phyloP scores from a whole-genome alignment of 371 early-diverging fungal species.

The Mycotypha africana region DNA sequence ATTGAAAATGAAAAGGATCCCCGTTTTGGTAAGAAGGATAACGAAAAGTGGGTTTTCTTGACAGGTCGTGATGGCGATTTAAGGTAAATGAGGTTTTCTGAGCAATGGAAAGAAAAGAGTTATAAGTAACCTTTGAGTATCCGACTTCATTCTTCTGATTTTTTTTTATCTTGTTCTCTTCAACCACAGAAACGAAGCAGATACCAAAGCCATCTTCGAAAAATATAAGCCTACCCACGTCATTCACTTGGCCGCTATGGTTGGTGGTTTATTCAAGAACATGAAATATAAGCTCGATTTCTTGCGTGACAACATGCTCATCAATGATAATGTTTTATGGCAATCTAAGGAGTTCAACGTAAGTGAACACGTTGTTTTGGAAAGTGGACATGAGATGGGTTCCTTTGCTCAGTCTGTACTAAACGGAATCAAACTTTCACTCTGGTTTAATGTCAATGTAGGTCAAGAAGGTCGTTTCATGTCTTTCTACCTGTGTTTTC shows the following conservation, averaged over 20 bases:
- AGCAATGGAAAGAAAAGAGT: not conserved
- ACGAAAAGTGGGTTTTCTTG: slow-evolving; percentile 77
- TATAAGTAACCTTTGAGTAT: no score
- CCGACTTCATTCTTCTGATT: no score
- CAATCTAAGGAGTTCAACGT: slow-evolving; percentile 60
- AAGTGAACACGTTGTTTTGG: slow-evolving; percentile 3
- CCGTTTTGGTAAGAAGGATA: slow-evolving; percentile 55
- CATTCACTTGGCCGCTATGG: slow-evolving; percentile 83
- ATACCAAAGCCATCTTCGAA: slow-evolving; percentile 67
- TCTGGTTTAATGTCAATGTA: no score
- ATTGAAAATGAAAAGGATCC: slow-evolving; percentile 55
- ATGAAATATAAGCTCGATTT: slow-evolving; percentile 82
- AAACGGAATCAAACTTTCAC: no score
- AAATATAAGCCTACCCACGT: slow-evolving; percentile 78
- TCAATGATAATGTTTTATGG: slow-evolving; percentile 79
- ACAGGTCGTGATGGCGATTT: slow-evolving; percentile 81
- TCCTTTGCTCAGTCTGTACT: no score
- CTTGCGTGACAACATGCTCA: slow-evolving; percentile 73
- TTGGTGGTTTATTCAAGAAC: slow-evolving; percentile 86
- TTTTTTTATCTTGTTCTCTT: no score
- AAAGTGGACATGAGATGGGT: no score
- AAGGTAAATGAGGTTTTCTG: slow-evolving; percentile 59
- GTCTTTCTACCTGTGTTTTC: slow-evolving; percentile 86
- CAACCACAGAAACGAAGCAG: slow-evolving; percentile 54
- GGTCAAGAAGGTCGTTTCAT: slow-evolving; percentile 83